Evolutionary conservation across 352 stramenopile species (phyloP).

Genomic region (Pythium dissimile): DNA sequence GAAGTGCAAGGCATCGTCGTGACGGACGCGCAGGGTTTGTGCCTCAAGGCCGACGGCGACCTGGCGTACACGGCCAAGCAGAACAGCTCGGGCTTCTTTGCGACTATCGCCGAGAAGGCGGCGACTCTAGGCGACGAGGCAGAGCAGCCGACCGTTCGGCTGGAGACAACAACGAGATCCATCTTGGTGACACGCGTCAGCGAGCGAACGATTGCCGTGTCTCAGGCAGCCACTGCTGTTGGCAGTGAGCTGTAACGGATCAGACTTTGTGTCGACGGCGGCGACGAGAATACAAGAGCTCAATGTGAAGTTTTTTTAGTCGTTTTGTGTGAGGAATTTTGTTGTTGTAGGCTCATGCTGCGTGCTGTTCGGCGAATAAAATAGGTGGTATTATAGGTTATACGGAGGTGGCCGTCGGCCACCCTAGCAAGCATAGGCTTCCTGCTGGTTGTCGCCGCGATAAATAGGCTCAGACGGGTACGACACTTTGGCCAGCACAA

Average conservation of each 20-base stretch:
- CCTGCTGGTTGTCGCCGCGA: conserved; percentile 25
- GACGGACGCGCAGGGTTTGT: conserved; percentile 72
- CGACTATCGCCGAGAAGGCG: conserved; percentile 64
- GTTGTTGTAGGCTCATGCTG: too few relatives aligned
- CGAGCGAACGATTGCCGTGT: conserved; percentile 64
- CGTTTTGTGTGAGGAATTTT: background rate
- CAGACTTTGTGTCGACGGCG: too few relatives aligned
- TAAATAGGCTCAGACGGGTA: conserved; percentile 22
- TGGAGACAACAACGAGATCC: conserved; percentile 34
- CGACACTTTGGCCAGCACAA: conserved; percentile 46
- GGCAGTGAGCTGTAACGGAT: conserved; percentile 14
- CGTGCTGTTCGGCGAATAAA: conserved; percentile 3
- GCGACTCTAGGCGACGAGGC: conserved; percentile 34
- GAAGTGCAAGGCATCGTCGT: conserved; percentile 62
- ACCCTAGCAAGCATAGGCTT: conserved; percentile 12
- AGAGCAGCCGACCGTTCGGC: conserved; percentile 25
- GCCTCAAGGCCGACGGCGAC: conserved; percentile 63
- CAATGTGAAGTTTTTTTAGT: background rate
- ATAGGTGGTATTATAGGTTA: background rate
- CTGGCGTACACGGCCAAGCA: conserved; percentile 42
- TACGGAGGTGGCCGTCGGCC: background rate
- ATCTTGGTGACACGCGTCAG: conserved; percentile 60
- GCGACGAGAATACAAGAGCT: too few relatives aligned
- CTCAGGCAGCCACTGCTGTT: conserved; percentile 24
- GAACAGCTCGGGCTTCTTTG: conserved; percentile 70